These are phyloP conservation scores for Phalaenopsis hybrid DNA, from an alignment of 116 monocot genomes.

Conservation along the genomic window DNA sequence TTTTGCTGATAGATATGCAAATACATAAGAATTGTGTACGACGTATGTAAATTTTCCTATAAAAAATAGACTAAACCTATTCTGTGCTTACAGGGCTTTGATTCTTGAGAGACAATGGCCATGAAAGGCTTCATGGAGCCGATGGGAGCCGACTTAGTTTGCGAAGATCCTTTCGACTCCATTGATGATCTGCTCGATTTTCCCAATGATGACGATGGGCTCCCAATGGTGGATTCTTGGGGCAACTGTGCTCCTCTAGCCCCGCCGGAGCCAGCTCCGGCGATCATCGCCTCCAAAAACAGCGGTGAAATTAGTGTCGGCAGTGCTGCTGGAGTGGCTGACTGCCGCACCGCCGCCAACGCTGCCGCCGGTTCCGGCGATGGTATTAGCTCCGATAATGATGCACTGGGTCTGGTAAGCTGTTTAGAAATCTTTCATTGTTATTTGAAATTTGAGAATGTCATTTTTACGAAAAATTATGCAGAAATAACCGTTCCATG, in stretches of 20 bases:
- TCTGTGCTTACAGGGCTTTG: not conserved
- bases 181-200: conserved; percentile 40
- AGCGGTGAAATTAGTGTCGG: not conserved
- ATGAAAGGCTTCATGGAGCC: conserved; percentile 10
- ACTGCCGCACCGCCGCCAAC: not conserved
- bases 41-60: too few species aligned
- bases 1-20: not conserved
- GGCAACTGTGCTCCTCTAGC: not conserved
- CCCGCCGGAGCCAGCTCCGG: not conserved
- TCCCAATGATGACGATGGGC: conserved; percentile 27
- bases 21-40: too few species aligned
- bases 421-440: not conserved
- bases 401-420: conserved; percentile 5
- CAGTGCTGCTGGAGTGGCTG: not conserved
- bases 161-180: conserved; percentile 28
- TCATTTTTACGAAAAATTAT: too few species aligned
- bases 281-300: not conserved
- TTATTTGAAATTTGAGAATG: not conserved
- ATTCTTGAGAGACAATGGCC: conserved; percentile 3
- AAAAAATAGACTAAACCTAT: not conserved
- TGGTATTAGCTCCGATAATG: conserved; percentile 7
- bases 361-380: not conserved
- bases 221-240: conserved; percentile 7
- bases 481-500: too few species aligned
- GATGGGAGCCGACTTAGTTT: not conserved